These are phyloP conservation scores for Tricholoma flavovirens DNA, from an alignment of 768 basidiomycete species.

Conservation along the genomic window DNA sequence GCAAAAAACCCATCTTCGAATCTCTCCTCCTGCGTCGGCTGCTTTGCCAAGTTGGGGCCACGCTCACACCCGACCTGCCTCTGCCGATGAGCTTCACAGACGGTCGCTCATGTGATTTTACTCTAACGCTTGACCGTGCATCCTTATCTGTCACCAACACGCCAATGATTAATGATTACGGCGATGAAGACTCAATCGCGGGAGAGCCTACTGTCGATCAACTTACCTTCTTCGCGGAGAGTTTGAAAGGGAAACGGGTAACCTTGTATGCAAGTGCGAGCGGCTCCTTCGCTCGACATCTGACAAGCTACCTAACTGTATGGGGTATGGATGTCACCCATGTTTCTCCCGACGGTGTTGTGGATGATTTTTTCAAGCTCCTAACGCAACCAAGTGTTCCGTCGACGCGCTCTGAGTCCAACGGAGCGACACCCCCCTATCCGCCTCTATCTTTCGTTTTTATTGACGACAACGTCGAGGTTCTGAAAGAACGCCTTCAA, in stretches of 20 bases:
- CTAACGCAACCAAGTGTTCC: slow-evolving; percentile 7
- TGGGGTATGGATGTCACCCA: slow-evolving; percentile 96
- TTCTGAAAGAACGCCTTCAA: slow-evolving; percentile 70
- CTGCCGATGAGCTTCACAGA: slow-evolving; percentile 33
- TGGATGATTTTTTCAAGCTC: slow-evolving; percentile 31
- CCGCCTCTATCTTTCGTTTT: slow-evolving; percentile 61
- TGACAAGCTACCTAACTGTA: slow-evolving; percentile 87
- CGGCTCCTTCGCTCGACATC: slow-evolving; percentile 85
- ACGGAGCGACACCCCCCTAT: not conserved
- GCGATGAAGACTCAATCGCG: slow-evolving; percentile 47
- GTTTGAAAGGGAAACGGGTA: slow-evolving; percentile 76
- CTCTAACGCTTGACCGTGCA: slow-evolving; percentile 58
- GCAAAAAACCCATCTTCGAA: slow-evolving; percentile 36
- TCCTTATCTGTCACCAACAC: slow-evolving; percentile 38
- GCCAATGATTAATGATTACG: slow-evolving; percentile 32
- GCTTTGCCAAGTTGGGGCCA: slow-evolving; percentile 53
- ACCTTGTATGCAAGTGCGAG: slow-evolving; percentile 81
- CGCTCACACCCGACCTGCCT: slow-evolving; percentile 37
- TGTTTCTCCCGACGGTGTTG: slow-evolving; percentile 53
- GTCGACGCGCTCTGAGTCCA: not conserved
- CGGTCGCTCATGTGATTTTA: slow-evolving; percentile 62
- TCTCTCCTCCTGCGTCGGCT: slow-evolving; percentile 56
- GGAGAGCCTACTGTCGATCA: slow-evolving; percentile 79
- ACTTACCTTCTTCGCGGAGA: slow-evolving; percentile 73
- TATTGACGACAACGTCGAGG: slow-evolving; percentile 87